phyloP scores from a whole-genome alignment of 1,139 yeast genomes.

The Eremothecium cymbalariae region DNA sequence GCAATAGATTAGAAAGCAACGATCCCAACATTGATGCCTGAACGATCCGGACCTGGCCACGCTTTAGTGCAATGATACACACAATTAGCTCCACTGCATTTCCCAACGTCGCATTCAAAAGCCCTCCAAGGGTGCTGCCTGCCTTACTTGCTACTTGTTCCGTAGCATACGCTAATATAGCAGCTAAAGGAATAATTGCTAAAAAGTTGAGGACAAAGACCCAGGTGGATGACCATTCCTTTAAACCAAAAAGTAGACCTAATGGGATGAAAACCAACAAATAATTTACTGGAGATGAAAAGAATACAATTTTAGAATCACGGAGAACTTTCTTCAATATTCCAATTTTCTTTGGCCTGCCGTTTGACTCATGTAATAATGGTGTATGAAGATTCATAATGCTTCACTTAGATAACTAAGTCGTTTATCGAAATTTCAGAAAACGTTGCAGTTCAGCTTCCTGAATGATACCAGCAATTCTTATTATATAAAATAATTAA shows the following conservation, averaged over 20 bases:
- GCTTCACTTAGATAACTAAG: conserved; percentile 1
- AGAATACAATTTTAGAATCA: conserved; percentile 33
- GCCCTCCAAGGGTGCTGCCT: conserved; percentile 84
- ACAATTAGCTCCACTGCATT: conserved; percentile 92
- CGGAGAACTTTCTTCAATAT: background rate
- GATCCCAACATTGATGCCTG: conserved; percentile 97
- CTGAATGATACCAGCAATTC: too few species aligned
- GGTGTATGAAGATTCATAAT: conserved; percentile 17
- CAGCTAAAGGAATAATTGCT: conserved; percentile 90
- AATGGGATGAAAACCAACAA: conserved; percentile 77
- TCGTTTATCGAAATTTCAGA: background rate
- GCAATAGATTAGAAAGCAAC: conserved; percentile 72
- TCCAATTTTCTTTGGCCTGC: conserved; percentile 7
- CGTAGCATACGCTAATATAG: conserved; percentile 82
- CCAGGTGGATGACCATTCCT: conserved; percentile 43
- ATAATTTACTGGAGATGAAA: conserved; percentile 69
- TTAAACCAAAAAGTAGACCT: conserved; percentile 63
- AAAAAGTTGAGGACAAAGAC: conserved; percentile 71
- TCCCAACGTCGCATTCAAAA: conserved; percentile 92
- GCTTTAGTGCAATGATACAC: conserved; percentile 76
- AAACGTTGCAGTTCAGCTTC: too few species aligned
- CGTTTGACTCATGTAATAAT: conserved; percentile 10
- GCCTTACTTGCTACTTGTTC: conserved; percentile 83
- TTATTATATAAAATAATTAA: too few species aligned
- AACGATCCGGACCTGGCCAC: conserved; percentile 85